Evolutionary conservation across 352 stramenopile genomes (phyloP).

Genomic region (Globisporangium perplexum): DNA sequence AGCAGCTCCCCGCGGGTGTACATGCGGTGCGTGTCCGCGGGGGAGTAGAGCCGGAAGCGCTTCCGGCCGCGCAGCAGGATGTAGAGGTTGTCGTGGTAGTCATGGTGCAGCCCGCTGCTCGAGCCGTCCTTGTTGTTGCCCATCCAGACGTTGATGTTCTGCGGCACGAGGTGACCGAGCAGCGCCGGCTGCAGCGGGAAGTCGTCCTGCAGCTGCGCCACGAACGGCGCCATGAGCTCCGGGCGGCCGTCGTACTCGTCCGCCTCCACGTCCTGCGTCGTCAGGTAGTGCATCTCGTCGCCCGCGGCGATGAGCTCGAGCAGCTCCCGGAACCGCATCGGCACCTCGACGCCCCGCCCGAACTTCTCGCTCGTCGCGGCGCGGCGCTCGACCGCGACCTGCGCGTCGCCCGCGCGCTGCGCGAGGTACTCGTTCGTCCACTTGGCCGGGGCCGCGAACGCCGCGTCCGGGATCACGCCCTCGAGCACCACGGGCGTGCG

Average conservation of each 20-base stretch:
- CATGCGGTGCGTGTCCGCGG: constrained; percentile 86
- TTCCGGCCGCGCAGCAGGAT: constrained; percentile 93
- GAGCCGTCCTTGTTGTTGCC: constrained; percentile 81
- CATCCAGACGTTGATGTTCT: constrained; percentile 98
- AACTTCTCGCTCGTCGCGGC: constrained; percentile 63
- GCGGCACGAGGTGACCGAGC: constrained; percentile 84
- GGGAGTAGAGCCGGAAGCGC: constrained; percentile 92
- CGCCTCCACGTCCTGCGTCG: constrained; percentile 85
- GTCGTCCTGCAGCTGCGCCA: constrained; percentile 64
- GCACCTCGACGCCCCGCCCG: constrained; percentile 79
- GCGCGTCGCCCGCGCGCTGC: constrained; percentile 49
- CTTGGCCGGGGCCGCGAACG: constrained; percentile 47
- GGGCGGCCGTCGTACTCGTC: constrained; percentile 64
- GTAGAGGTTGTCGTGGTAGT: constrained; percentile 99
- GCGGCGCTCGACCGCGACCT: constrained; percentile 78
- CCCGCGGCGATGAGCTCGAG: constrained; percentile 58
- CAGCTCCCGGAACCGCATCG: constrained; percentile 77
- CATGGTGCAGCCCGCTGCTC: constrained; percentile 94
- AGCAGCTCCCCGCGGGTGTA: constrained; percentile 84
- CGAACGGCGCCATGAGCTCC: constrained; percentile 82
- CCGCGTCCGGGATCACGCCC: constrained; percentile 48
- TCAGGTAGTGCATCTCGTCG: constrained; percentile 86
- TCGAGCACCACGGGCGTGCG: constrained; percentile 79
- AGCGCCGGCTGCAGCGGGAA: constrained; percentile 86
- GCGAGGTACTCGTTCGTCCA: constrained; percentile 79